Base-by-base conservation (phyloP, 495 filamentous ascomycete genomes). In the Pyronema omphalodes region DNA sequence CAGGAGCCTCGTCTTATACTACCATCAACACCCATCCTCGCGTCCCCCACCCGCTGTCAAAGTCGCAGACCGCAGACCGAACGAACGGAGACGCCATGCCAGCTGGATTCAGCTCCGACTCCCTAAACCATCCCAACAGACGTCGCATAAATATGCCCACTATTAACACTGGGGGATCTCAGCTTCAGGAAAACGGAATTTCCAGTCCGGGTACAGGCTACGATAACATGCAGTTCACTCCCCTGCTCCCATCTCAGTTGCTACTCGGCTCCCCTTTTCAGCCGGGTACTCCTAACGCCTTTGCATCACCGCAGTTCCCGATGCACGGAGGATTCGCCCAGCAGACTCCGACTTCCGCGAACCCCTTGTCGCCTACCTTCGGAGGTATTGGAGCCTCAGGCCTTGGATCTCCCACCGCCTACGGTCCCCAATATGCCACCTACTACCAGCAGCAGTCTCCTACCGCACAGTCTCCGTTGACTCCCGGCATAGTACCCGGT, bases 221-320 rank as follows among this genome's bases (percentile, higher is more conserved):
- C 64, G 88, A 96, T 65, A 43, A 47, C 7, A 94, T 96, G 93
- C 88, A 95, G 69, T 95, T 94, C 69, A 94, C 91, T 43, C 88
- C 93, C 46, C 74, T 98, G 56, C 76, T 98, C 8, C 91, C 91
- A 11, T 94, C 91, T 7, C 85, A 94, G 68, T 76, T 98, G 59
- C 79, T 98, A 19, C 79, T 98, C 19, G 91, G 91, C 36, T 94
- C 87, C 68, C 91, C 91, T 11, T 96, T 96, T 67, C 89, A 96
- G 69, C 87, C 91, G 7, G 91, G 89, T 37, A 93, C 84, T 8
- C 89, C 89, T 5, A 83, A 82, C 29, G 80, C 83, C 34, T 96
- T 96, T 68, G 77, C 80, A 37, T 93, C 84, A 34, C 84, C 91
- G 2, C 88, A 94, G 63, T 96, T 94, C 65, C 80, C 86, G 61